Evolutionary conservation across 2,329 filamentous ascomycete species (phyloP).

Genomic region (Diaporthe sp.): DNA sequence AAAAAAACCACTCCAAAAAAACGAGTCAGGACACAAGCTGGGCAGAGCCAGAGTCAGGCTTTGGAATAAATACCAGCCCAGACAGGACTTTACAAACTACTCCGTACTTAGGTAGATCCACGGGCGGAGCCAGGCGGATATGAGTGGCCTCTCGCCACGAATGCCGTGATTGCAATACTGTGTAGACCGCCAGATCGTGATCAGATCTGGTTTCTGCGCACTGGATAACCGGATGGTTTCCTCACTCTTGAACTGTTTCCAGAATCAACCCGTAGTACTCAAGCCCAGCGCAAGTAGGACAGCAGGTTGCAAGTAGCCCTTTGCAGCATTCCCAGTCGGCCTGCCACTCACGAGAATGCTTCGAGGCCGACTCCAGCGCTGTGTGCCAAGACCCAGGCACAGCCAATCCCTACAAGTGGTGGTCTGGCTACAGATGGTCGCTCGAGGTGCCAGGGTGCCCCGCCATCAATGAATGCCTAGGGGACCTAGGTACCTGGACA

Average conservation of each 20-base stretch:
- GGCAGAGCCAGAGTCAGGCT: neutral
- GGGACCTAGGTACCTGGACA: neutral
- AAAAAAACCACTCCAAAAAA: no score
- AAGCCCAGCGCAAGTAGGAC: no score
- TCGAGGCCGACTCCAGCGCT: neutral
- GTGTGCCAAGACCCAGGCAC: neutral
- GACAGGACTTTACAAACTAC: neutral
- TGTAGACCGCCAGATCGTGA: neutral
- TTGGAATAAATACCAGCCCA: neutral
- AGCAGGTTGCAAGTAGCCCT: no score
- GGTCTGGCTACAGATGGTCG: neutral
- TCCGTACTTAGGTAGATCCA: neutral
- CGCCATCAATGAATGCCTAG: neutral
- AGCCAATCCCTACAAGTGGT: neutral
- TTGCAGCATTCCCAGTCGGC: no score
- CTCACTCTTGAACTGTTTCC: neutral
- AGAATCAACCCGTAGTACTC: no score
- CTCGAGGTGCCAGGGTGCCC: neutral
- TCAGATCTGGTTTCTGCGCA: neutral
- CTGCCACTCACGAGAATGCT: neutral
- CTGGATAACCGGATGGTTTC: neutral
- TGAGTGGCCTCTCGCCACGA: neutral
- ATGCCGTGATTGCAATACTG: neutral
- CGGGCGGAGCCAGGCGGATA: neutral
- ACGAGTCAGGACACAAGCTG: constrained; percentile 1